phyloP scores from a whole-genome alignment of 2,329 filamentous ascomycete genomes.

The Pseudodiploospora longispora region DNA sequence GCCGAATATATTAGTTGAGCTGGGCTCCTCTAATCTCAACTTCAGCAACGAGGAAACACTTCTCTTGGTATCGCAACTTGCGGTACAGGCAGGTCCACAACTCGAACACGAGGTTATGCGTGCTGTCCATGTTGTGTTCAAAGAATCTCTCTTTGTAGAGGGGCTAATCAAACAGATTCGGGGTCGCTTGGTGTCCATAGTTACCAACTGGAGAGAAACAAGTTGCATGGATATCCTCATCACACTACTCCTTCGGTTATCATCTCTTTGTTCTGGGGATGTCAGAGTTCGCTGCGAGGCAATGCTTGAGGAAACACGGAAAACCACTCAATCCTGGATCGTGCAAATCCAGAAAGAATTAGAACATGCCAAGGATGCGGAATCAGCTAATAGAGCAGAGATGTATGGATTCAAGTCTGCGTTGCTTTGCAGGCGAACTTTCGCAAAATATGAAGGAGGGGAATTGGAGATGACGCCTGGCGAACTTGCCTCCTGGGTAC shows the following conservation, averaged over 20 bases:
- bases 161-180: constrained; percentile 40
- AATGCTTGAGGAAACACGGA: constrained; percentile 34
- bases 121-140: constrained; percentile 39
- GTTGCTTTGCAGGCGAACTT: constrained; percentile 43
- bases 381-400: constrained; percentile 23
- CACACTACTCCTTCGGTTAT: constrained; percentile 37
- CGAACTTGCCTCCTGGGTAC: constrained; percentile 13
- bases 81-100: constrained; percentile 46
- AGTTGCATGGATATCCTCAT: constrained; percentile 51
- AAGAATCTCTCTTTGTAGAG: constrained; percentile 40
- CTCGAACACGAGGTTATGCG: constrained; percentile 24
- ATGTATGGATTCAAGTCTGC: constrained; percentile 45
- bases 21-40: constrained; percentile 48
- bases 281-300: constrained; percentile 13
- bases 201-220: constrained; percentile 50
- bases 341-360: constrained; percentile 36
- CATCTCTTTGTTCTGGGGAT: constrained; percentile 3
- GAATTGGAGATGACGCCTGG: not conserved
- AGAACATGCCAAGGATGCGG: constrained; percentile 25
- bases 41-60: constrained; percentile 37
- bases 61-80: constrained; percentile 41
- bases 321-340: constrained; percentile 43
- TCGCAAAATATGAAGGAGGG: constrained; percentile 10
- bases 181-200: constrained; percentile 33
- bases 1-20: constrained; percentile 39